These are phyloP conservation scores for Penicillium sp. DNA, from an alignment of 2,329 filamentous ascomycete genomes.

Conservation along the genomic window DNA sequence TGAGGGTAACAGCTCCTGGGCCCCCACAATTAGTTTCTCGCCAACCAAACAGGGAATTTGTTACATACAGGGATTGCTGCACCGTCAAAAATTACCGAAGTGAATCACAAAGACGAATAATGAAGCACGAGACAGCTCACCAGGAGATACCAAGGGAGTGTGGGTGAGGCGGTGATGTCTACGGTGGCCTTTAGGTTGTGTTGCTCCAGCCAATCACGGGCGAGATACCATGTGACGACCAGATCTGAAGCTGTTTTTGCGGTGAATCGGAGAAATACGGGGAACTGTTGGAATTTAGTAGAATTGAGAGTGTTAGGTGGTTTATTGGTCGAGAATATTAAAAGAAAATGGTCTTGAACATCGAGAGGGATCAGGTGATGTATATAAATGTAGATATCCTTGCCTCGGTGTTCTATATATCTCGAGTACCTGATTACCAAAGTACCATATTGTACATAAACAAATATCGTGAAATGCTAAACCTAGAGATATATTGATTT, in stretches of 20 bases:
- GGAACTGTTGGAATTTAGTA: neutral
- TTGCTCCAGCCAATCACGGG: slow-evolving; percentile 36
- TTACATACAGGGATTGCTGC: slow-evolving; percentile 1
- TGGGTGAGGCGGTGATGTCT: slow-evolving; percentile 32
- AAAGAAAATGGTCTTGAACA: too few relatives aligned
- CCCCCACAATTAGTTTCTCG: slow-evolving; percentile 26
- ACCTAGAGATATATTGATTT: too few relatives aligned
- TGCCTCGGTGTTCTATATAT: too few relatives aligned
- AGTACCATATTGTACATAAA: too few relatives aligned
- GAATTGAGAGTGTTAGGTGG: too few relatives aligned
- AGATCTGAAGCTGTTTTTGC: neutral
- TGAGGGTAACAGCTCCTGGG: slow-evolving; percentile 26
- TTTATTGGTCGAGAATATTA: neutral
- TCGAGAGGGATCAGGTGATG: too few relatives aligned
- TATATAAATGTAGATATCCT: too few relatives aligned
- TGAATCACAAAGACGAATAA: slow-evolving; percentile 3
- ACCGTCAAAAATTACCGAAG: neutral
- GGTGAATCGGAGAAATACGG: neutral
- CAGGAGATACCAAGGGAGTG: slow-evolving; percentile 11
- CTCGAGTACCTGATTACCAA: too few relatives aligned
- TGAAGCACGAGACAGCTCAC: slow-evolving; percentile 8
- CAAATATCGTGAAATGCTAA: too few relatives aligned
- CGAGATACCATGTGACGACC: slow-evolving; percentile 18
- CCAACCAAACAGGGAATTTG: slow-evolving; percentile 2
- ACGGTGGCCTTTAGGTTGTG: slow-evolving; percentile 42